Evolutionary conservation across 176 grass and related monocot genomes (phyloP).

Genomic region (Olyra latifolia): DNA sequence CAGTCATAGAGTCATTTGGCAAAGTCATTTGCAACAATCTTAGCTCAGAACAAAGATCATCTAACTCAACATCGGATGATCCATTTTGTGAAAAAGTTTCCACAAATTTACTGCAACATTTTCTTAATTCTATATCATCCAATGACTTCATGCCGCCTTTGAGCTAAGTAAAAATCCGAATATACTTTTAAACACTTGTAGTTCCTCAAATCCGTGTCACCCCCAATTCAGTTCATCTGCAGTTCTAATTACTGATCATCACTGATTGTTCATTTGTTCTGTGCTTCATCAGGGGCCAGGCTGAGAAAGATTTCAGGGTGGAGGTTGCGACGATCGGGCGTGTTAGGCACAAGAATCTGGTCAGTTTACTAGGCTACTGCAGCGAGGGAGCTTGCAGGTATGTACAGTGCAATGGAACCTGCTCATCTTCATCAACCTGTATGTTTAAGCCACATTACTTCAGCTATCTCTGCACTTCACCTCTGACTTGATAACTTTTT

Average conservation of each 20-base stretch:
- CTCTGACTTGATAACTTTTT: background rate
- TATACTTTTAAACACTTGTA: too few species aligned
- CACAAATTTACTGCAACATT: too few species aligned
- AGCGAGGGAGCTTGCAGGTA: slow-evolving; percentile 86
- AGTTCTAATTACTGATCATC: background rate
- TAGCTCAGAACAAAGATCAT: too few species aligned
- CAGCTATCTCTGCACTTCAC: background rate
- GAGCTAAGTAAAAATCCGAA: too few species aligned
- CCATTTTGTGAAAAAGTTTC: too few species aligned
- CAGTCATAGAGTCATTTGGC: too few species aligned
- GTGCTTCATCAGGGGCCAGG: slow-evolving; percentile 70
- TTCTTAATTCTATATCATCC: too few species aligned
- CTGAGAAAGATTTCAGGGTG: slow-evolving; percentile 81
- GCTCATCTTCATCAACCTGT: background rate
- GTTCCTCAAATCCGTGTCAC: background rate
- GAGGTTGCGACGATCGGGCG: slow-evolving; percentile 86
- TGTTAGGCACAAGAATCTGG: slow-evolving; percentile 94
- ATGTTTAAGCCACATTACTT: slow-evolving; percentile 3
- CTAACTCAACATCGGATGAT: too few species aligned
- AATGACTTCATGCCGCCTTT: too few species aligned
- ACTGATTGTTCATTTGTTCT: background rate
- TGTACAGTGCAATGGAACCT: background rate
- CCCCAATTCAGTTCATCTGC: background rate
- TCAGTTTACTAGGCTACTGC: slow-evolving; percentile 93
- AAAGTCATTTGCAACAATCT: too few species aligned